Evolutionary conservation across 345 rosid species (phyloP), one percentile per base, ranked within the genome.

Genomic region (Pugionium dolabratum): DNA sequence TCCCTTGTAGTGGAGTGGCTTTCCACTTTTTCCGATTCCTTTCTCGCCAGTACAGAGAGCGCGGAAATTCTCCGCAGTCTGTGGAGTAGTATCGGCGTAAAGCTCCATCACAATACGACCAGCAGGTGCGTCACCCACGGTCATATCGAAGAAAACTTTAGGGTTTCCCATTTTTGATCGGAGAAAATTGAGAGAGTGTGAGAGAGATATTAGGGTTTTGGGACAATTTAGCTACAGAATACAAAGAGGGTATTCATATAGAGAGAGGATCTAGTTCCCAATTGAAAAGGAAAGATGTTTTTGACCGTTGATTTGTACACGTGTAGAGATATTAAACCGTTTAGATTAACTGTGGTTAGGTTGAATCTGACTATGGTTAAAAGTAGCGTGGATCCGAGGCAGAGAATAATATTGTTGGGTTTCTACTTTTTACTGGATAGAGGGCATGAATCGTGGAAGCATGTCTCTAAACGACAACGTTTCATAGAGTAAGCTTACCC

Each of bases 331-430:
- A 47, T 10, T 7, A 4, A 1, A 4, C 32, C 4, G 26, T 45
- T 45, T 5, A 0, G 9, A 42, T 43, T 73, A 66, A 66, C 72
- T 53, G 57, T 73, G 72, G 76, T 73, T 66, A 66, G 10, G 4
- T 59, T 25, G n/a, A 66, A 66, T 45, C 62, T 73, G 47, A 73
- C 72, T 32, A 66, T 3, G 72, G 76, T 73, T 72, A 10, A 57
- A 44, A 53, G 72, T 58, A 52, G 76, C 76, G 76, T 59, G 51
- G 72, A 66, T 73, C 67, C 72, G 44, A 73, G 62, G 72, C 76
- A 4, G 76, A 65, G 62, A 57, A 64, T 57, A 49, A 18, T 18
- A 18, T 18, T 18, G 18, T 63, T 49, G 4, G 40, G 43, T 64
- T 55, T 40, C 4, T 1, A 1, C 18, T 56, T 49, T 70, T 69